A percentile compares a stretch with the other conserved stretches of the same genome.
Evolutionary conservation across 202 grass and related monocot genomes (phyloP).

Genomic region (Setaria italica): DNA sequence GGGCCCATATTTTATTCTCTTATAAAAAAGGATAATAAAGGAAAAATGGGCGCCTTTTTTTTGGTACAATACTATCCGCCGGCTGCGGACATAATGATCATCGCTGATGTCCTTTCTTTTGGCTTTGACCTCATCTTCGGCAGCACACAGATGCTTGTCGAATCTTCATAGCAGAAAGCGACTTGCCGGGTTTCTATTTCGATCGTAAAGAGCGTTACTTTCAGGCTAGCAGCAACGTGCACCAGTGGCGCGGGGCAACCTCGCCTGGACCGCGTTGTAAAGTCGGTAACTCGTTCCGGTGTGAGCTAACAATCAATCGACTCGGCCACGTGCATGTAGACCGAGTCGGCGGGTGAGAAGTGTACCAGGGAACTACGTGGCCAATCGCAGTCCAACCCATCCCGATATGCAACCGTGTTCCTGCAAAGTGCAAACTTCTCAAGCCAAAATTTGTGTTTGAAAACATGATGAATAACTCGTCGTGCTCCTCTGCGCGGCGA

Average conservation of each 20-base stretch:
- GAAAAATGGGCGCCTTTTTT: background rate
- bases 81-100: background rate
- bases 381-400: background rate
- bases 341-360: background rate
- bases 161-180: background rate
- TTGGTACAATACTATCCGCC: background rate
- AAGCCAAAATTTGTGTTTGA: too few species aligned
- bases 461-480: background rate
- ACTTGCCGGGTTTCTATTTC: background rate
- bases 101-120: background rate
- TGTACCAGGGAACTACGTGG: background rate
- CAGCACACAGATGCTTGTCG: background rate
- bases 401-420: too few species aligned
- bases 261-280: background rate
- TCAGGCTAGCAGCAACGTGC: background rate
- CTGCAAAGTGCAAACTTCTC: too few species aligned
- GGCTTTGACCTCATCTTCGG: background rate
- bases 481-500: conserved; percentile 29
- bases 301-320: background rate
- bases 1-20: background rate
- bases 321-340: background rate
- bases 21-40: too few species aligned
- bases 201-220: background rate
- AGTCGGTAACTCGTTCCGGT: background rate
- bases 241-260: background rate